Percentiles rank a stretch among this genome's conserved stretches.
phyloP scores from a whole-genome alignment of 2,329 filamentous ascomycete species.

The Cytospora piceicola region DNA sequence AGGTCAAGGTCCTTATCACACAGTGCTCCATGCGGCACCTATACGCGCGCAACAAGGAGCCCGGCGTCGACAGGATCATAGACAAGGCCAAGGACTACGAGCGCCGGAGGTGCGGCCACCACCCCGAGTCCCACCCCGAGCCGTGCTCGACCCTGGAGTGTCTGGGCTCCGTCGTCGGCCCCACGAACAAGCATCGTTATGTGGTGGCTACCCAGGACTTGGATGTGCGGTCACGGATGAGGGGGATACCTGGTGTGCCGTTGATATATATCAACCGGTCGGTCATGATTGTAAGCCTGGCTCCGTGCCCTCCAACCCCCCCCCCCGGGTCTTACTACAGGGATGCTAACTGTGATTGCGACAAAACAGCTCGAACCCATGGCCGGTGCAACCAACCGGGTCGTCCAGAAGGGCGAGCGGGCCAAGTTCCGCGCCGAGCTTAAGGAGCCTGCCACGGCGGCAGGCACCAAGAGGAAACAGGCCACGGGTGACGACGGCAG shows the following conservation, averaged over 20 bases:
- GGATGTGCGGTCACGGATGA: constrained; percentile 65
- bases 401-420: constrained; percentile 70
- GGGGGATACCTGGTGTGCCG: constrained; percentile 72
- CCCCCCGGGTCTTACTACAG: constrained; percentile 33
- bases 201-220: constrained; percentile 75
- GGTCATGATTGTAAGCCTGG: constrained; percentile 68
- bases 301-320: background rate
- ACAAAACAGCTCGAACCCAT: constrained; percentile 60
- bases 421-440: constrained; percentile 75
- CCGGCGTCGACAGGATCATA: constrained; percentile 64
- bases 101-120: constrained; percentile 77
- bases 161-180: constrained; percentile 76
- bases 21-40: constrained; percentile 75
- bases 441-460: constrained; percentile 43
- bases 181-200: constrained; percentile 80
- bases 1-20: constrained; percentile 74
- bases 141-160: constrained; percentile 73
- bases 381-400: constrained; percentile 66
- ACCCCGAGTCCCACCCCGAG: constrained; percentile 70
- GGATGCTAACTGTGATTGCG: constrained; percentile 3
- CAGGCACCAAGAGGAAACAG: constrained; percentile 55
- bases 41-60: constrained; percentile 64
- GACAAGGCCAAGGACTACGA: constrained; percentile 73
- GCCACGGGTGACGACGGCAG: constrained; percentile 44
- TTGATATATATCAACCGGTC: constrained; percentile 78